Conservation (phyloP, 768 basidiomycete genomes). For the Coprinopsis marcescibilis region DNA sequence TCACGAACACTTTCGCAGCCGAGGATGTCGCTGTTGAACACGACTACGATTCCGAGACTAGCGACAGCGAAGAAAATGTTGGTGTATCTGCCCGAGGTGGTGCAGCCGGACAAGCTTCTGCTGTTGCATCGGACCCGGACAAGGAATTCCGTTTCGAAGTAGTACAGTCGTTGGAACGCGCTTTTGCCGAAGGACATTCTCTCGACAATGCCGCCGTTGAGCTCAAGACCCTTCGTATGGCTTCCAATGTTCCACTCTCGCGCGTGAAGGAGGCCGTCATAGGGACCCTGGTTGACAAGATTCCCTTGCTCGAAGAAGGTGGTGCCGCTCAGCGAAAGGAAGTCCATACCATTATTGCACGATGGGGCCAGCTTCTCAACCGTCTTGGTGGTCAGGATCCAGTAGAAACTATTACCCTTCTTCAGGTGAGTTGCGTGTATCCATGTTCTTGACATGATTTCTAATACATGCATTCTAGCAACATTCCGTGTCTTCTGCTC, state of each 20-base stretch:
- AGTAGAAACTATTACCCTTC: constrained; percentile 68
- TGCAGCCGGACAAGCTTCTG: constrained; percentile 42
- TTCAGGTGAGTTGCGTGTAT: constrained; percentile 60
- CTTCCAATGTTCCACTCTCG: constrained; percentile 85
- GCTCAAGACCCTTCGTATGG: constrained; percentile 94
- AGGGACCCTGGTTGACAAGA: constrained; percentile 70
- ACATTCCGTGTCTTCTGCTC: constrained; percentile 58
- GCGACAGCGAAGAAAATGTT: constrained; percentile 32
- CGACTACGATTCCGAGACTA: constrained; percentile 33
- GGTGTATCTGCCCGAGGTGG: constrained; percentile 35
- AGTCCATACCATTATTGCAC: constrained; percentile 53
- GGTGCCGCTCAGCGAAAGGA: constrained; percentile 55
- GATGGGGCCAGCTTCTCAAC: constrained; percentile 83
- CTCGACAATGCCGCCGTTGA: constrained; percentile 93
- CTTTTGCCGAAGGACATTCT: constrained; percentile 86
- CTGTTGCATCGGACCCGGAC: constrained; percentile 41
- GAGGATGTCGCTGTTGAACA: constrained; percentile 21
- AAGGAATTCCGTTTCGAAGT: constrained; percentile 75
- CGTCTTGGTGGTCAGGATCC: constrained; percentile 79
- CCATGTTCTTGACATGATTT: neutral
- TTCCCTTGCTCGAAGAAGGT: constrained; percentile 55
- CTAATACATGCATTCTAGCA: constrained; percentile 30
- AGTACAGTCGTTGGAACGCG: constrained; percentile 81
- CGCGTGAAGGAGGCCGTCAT: constrained; percentile 87
- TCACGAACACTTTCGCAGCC: constrained; percentile 20